Evolutionary conservation across 148 eudicot genomes (phyloP), one percentile per base, ranked within the genome.

Genomic region (Rhododendron griersonianum): DNA sequence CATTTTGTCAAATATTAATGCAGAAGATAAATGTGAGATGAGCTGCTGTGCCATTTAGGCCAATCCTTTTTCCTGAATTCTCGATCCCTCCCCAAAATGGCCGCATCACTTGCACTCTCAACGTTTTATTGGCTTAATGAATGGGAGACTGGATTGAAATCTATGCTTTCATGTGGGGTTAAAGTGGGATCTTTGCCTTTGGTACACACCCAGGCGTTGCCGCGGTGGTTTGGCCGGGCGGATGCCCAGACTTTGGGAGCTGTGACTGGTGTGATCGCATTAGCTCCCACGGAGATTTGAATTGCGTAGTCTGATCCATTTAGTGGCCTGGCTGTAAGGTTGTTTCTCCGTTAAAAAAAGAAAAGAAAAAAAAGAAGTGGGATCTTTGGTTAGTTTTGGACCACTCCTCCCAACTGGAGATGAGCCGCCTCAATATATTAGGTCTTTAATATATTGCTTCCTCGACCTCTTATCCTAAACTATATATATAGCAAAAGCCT

Each of bases 381-480:
- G 23, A 5, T 19, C 21, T 59, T 59, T 57, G 63, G 21, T 65
- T 65, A 28, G 37, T 69, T 65, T 71, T 71, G 47, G 48, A 75
- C 47, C 78, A 39, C 79, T 18, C 13, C 48, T 18, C 47, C 47
- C n/a, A 35, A 75, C 45, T 75, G 47, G n/a, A n/a, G n/a, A n/a
- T n/a, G n/a, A n/a, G n/a, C n/a, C n/a, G n/a, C n/a, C n/a, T n/a
- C n/a, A n/a, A n/a, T n/a, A n/a, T n/a, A n/a, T n/a, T n/a, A 35
- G 51, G 74, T 59, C 50, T 82, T 82, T 41, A 41, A 5, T 28
- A 28, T 28, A 28, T 41, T 57, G 74, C 50, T 82, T 4, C 50
- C 18, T 82, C 39, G 84, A 59, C 74, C 50, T 41, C 44, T 82
- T 59, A 21, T 59, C 84, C 84, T 81, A 81, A 41, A 16, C 44